These are phyloP conservation scores for Fusarium albosuccineum DNA, from an alignment of 2,329 filamentous ascomycete genomes.

Conservation along the genomic window DNA sequence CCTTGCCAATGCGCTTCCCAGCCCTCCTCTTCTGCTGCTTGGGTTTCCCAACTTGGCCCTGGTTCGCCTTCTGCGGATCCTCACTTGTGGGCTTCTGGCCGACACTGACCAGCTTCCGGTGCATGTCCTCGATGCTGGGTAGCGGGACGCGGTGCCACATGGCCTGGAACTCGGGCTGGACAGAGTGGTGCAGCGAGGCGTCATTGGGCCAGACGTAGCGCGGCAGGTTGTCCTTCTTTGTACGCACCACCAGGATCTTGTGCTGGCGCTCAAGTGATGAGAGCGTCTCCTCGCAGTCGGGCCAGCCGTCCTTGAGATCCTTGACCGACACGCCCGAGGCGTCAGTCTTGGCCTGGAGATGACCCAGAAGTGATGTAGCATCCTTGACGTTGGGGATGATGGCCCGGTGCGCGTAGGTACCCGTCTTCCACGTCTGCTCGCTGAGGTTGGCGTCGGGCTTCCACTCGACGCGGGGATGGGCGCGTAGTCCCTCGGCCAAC, in stretches of 20 bases:
- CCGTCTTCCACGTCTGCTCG: slow-evolving; percentile 74
- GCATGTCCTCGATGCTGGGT: slow-evolving; percentile 81
- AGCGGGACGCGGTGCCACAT: slow-evolving; percentile 88
- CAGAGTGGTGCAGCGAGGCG: slow-evolving; percentile 77
- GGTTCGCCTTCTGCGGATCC: slow-evolving; percentile 69
- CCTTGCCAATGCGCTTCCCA: slow-evolving; percentile 78
- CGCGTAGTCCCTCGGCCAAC: slow-evolving; percentile 76
- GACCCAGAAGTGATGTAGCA: slow-evolving; percentile 80
- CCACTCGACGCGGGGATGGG: slow-evolving; percentile 71
- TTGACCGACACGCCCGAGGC: slow-evolving; percentile 86
- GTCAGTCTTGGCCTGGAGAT: slow-evolving; percentile 85
- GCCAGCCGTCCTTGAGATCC: slow-evolving; percentile 97
- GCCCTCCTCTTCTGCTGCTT: slow-evolving; percentile 81
- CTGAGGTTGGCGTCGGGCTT: slow-evolving; percentile 70
- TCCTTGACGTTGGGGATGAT: slow-evolving; percentile 83
- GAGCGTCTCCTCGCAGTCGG: slow-evolving; percentile 83
- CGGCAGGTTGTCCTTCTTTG: slow-evolving; percentile 91
- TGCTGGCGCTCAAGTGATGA: slow-evolving; percentile 81
- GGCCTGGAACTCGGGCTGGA: slow-evolving; percentile 85
- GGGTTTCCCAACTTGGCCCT: slow-evolving; percentile 63
- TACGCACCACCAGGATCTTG: slow-evolving; percentile 85
- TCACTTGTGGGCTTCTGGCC: slow-evolving; percentile 89
- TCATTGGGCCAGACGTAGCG: slow-evolving; percentile 92
- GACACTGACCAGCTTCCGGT: slow-evolving; percentile 79
- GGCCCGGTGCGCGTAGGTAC: slow-evolving; percentile 86